Evolutionary conservation across 148 eudicot species (phyloP), one percentile per base, ranked within the genome.

Genomic region (Chenopodium berlandieri): DNA sequence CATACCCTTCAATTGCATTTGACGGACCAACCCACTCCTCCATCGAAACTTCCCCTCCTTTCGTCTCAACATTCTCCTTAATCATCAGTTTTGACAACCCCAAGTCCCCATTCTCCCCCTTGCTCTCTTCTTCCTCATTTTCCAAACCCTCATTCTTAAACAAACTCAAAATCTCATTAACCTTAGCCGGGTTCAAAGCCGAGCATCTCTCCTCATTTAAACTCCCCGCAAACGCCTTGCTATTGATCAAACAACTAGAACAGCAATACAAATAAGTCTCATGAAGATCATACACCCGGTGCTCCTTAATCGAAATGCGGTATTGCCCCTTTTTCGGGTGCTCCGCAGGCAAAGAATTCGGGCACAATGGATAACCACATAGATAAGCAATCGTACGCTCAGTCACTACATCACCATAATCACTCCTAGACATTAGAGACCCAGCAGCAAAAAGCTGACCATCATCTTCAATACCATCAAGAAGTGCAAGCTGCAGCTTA

Each of bases 1-100:
- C 92, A 88, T 92, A 96, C 76, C 98, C 99, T 81, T 96, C 99
- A 88, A 96, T 90, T 2, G 98, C 95, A 88, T 91, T 90, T 23
- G 95, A 86, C 34, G 93, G 92, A 32, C 99, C 99, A 86, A 91
- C 68, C 99, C 97, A 93, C 81, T 91, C 94, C 76, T 88, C 93
- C 88, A 90, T 48, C 67, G 90, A 83, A 70, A 96, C 92, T 54
- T 86, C 88, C 82, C 91, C 95, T 30, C 70, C 86, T 80, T 82
- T 83, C 9, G 72, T 56, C 73, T 83, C 86, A 5, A 79, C 84
- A 63, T 91, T 96, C 82, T 94, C 99, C 83, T 88, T 86, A 82
- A 96, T 94, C 80, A 78, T 87, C 90, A 96, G 83, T 76, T 87
- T 71, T 66, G 90, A 79, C 14, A 88, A 32, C 65, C 91, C 92